A percentile compares a stretch with the other conserved stretches of the same genome.
Conservation (phyloP, 805 yeast genomes). For the Metschnikowia cubensis region DNA sequence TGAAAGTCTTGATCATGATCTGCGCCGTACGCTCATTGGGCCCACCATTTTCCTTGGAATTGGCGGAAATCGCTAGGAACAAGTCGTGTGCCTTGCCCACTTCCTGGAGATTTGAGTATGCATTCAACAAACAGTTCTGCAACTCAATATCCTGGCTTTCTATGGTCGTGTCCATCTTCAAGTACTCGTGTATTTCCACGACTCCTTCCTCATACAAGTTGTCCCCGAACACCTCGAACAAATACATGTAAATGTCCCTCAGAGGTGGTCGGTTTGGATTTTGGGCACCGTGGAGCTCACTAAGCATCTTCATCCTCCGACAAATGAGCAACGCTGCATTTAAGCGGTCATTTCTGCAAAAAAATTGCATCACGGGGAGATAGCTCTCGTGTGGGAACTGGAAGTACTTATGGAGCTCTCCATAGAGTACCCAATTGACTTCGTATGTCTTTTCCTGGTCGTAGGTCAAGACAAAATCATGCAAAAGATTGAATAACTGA, state of each 20-base stretch:
- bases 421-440: conserved; percentile 59
- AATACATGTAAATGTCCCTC: conserved; percentile 51
- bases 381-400: conserved; percentile 56
- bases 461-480: conserved; percentile 29
- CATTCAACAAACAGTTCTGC: conserved; percentile 60
- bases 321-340: conserved; percentile 61
- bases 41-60: conserved; percentile 45
- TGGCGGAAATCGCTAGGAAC: conserved; percentile 54
- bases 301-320: conserved; percentile 52
- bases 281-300: conserved; percentile 45
- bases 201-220: conserved; percentile 62
- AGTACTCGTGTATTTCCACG: conserved; percentile 54
- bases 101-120: conserved; percentile 57
- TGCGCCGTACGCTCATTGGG: conserved; percentile 60
- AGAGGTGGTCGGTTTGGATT: conserved; percentile 15
- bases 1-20: conserved; percentile 62
- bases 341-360: conserved; percentile 51
- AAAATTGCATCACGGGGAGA: conserved; percentile 53
- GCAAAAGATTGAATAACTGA: conserved; percentile 26
- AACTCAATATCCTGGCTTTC: conserved; percentile 50
- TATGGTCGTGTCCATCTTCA: conserved; percentile 57
- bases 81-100: conserved; percentile 53
- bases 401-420: conserved; percentile 52
- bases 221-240: conserved; percentile 60
- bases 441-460: conserved; percentile 30